These are phyloP conservation scores for Cadophora luteo-olivacea DNA, from an alignment of 2,329 filamentous ascomycete species.

Conservation along the genomic window DNA sequence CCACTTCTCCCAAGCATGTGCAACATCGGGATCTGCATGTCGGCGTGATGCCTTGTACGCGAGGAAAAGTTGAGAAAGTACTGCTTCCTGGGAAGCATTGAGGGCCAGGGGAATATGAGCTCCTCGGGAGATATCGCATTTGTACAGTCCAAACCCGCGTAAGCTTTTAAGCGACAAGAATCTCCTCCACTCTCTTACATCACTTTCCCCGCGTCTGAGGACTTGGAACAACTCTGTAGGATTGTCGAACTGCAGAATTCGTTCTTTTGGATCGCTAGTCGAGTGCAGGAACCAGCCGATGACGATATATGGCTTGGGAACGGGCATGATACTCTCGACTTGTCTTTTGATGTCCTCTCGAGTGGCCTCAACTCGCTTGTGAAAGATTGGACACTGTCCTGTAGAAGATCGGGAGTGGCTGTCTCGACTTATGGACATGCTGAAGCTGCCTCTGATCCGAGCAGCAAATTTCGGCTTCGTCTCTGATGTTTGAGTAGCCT, in stretches of 20 bases:
- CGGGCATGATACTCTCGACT: constrained; percentile 34
- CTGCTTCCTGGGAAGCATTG: constrained; percentile 29
- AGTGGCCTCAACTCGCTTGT: constrained; percentile 31
- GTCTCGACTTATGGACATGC: constrained; percentile 17
- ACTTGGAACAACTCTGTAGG: constrained; percentile 28
- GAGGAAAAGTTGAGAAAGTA: constrained; percentile 33
- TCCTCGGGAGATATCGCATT: constrained; percentile 36
- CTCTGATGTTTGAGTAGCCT: constrained; percentile 22
- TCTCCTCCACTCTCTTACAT: constrained; percentile 25
- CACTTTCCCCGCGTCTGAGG: constrained; percentile 30
- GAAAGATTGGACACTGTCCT: constrained; percentile 27
- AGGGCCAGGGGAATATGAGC: constrained; percentile 33
- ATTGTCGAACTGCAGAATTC: constrained; percentile 29
- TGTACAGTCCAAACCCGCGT: constrained; percentile 35
- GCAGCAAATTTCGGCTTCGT: constrained; percentile 11
- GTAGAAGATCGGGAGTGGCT: constrained; percentile 24
- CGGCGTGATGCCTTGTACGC: constrained; percentile 33
- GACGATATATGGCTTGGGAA: constrained; percentile 31
- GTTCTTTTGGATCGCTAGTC: constrained; percentile 32
- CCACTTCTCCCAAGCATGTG: constrained; percentile 34
- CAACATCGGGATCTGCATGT: constrained; percentile 33
- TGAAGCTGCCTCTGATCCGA: constrained; percentile 23
- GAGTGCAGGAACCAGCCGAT: constrained; percentile 35
- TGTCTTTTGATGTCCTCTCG: constrained; percentile 33
- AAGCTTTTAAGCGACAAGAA: constrained; percentile 29